Base-by-base conservation (phyloP, 768 basidiomycete genomes). In the Mrakia hoshinonis region DNA sequence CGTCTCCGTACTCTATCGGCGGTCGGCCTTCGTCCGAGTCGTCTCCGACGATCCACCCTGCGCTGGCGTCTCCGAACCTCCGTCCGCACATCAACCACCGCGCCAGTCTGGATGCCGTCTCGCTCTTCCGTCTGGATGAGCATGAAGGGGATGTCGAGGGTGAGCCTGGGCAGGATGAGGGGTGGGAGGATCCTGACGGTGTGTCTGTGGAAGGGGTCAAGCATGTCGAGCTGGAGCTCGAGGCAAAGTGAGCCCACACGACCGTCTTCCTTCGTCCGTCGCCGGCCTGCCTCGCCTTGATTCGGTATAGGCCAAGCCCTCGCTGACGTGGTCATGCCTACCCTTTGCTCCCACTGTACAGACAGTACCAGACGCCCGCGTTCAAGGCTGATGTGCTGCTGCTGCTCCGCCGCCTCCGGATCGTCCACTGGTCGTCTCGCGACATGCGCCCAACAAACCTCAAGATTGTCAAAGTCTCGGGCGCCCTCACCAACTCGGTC, bases 401-500 rank as follows among this genome's bases (percentile, higher is more conserved):
- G 24, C 54, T 74, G 26, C 29, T 73, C 24, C 67, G 68, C 1
- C 68, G 39, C 2, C 67, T 74, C 22, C 65, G 66, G 15, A 72
- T 81, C 18, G 77, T 78, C 10, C 67, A 74, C n/a, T 81, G 80
- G 80, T 78, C 76, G 0, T 76, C 77, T 2, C 54, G 75, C 12
- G 69, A 68, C 26, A 74, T 80, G 36, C 74, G 70, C 15, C 75
- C 78, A 5, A 74, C 75, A 0, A 76, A 79, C 39, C 74, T 94
- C 64, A 82, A 82, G 68, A 84, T 97, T 74, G 83, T 83, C 77
- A 93, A 89, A 77, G 89, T 94, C 29, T 91, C 93, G 9, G 94
- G 95, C 11, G 89, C 91, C 13, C 81, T 97, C 74, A 99, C 95
- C 51, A 99, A 99, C 79, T 89, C 91, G 68, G 92, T 99, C 68